These are phyloP conservation scores for Saturnispora sanitii DNA, from an alignment of 805 yeast genomes.

Conservation along the genomic window DNA sequence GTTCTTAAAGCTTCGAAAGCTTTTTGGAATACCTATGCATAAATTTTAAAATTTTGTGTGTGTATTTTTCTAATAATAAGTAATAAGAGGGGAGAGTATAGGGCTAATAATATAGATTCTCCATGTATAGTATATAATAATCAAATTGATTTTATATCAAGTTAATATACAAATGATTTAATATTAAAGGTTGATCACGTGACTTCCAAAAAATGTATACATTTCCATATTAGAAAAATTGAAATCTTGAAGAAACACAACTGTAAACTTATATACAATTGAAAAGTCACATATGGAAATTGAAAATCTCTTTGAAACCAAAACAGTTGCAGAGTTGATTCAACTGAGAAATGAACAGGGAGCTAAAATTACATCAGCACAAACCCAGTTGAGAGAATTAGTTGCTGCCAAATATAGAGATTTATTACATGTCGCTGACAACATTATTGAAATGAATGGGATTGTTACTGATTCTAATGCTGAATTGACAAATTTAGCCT, in stretches of 20 bases:
- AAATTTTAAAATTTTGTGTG: neutral
- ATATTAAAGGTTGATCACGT: no score
- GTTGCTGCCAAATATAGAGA: conserved; percentile 30
- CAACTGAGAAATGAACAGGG: conserved; percentile 16
- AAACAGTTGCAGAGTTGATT: conserved; percentile 24
- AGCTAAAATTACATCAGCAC: conserved; percentile 17
- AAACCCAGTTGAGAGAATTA: conserved; percentile 21
- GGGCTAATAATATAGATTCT: no score
- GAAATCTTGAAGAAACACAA: neutral
- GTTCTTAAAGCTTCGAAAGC: neutral
- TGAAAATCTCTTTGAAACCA: conserved; percentile 17
- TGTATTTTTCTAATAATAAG: no score
- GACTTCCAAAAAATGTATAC: no score
- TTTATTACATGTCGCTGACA: conserved; percentile 29
- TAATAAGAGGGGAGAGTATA: no score
- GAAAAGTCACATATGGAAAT: neutral
- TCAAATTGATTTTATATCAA: no score
- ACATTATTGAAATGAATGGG: conserved; percentile 27
- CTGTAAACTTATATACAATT: neutral
- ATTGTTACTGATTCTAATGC: conserved; percentile 20
- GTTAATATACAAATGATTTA: no score
- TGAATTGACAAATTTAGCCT: conserved; percentile 21
- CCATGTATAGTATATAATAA: no score
- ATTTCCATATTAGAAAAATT: neutral
- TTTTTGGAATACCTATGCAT: neutral